Evolutionary conservation across 2,329 filamentous ascomycete genomes (phyloP).

Genomic region (Xylaria arbuscula): DNA sequence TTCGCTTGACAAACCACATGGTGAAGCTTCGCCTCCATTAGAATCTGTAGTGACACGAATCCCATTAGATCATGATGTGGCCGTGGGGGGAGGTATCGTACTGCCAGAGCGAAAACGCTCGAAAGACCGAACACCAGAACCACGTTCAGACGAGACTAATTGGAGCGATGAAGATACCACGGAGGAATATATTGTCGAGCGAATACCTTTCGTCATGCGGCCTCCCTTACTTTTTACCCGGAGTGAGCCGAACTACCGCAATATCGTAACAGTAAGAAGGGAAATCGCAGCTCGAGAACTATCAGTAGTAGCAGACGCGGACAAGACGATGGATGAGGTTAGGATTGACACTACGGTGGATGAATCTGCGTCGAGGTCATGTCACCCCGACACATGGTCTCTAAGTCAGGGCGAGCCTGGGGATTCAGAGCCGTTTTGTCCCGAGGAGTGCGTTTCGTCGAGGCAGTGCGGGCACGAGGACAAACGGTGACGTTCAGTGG

Average conservation of each 20-base stretch:
- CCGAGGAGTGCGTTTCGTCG: constrained; percentile 37
- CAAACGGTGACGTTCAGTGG: not conserved
- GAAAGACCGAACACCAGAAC: constrained; percentile 32
- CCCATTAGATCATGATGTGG: not conserved
- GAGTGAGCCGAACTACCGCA: not conserved
- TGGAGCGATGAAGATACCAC: not conserved
- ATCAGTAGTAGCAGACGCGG: not conserved
- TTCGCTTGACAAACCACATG: not conserved
- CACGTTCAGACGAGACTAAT: not conserved
- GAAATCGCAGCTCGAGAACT: constrained; percentile 11
- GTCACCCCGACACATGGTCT: constrained; percentile 47
- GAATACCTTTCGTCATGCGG: not conserved
- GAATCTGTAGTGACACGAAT: not conserved
- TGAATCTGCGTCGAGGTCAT: constrained; percentile 27
- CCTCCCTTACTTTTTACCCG: not conserved
- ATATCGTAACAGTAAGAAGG: not conserved
- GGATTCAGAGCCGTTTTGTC: constrained; percentile 48
- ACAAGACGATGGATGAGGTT: not conserved
- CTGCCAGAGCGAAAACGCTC: constrained; percentile 31
- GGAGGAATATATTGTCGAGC: not conserved
- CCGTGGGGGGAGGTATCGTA: not conserved
- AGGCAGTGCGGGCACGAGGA: constrained; percentile 28
- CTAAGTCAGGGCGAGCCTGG: constrained; percentile 46
- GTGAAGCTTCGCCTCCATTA: not conserved
- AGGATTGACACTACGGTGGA: not conserved